Conservation (phyloP, 805 yeast species). For the Metschnikowia bowlesiae region DNA sequence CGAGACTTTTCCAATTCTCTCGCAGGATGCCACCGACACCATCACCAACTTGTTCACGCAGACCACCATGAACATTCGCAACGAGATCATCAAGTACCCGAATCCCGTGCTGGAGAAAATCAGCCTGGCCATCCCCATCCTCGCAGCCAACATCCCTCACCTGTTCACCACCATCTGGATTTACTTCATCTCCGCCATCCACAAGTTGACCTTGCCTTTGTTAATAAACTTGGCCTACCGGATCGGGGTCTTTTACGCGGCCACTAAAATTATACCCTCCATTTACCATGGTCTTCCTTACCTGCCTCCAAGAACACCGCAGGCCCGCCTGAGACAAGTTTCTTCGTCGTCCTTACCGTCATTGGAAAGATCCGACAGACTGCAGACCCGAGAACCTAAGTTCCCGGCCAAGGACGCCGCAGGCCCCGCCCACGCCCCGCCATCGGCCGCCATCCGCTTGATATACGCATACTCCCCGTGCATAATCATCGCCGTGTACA, state of each 20-base stretch:
- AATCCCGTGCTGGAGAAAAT: slow-evolving; percentile 25
- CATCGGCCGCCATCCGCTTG: slow-evolving; percentile 44
- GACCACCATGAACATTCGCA: slow-evolving; percentile 29
- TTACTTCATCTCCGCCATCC: slow-evolving; percentile 46
- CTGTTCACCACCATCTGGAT: slow-evolving; percentile 54
- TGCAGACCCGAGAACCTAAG: slow-evolving; percentile 1
- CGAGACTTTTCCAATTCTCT: slow-evolving; percentile 85
- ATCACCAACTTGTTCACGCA: slow-evolving; percentile 30
- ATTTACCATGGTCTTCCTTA: slow-evolving; percentile 42
- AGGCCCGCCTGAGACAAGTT: slow-evolving; percentile 29
- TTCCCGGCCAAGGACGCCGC: background rate
- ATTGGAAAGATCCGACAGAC: slow-evolving; percentile 5
- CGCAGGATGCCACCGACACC: slow-evolving; percentile 43
- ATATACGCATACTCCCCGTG: slow-evolving; percentile 91
- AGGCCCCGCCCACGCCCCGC: slow-evolving; percentile 3
- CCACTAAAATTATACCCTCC: slow-evolving; percentile 89
- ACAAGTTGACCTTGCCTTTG: slow-evolving; percentile 75
- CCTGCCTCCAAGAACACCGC: slow-evolving; percentile 40
- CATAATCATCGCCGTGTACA: slow-evolving; percentile 89
- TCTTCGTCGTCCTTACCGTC: slow-evolving; percentile 24
- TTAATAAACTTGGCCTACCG: slow-evolving; percentile 79
- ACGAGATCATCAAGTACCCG: slow-evolving; percentile 37
- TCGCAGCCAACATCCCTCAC: slow-evolving; percentile 50
- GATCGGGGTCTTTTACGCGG: slow-evolving; percentile 81
- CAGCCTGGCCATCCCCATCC: slow-evolving; percentile 35